These are phyloP conservation scores for Uronychia setigera DNA, from an alignment of 73 alveolate genomes.

Conservation along the genomic window DNA sequence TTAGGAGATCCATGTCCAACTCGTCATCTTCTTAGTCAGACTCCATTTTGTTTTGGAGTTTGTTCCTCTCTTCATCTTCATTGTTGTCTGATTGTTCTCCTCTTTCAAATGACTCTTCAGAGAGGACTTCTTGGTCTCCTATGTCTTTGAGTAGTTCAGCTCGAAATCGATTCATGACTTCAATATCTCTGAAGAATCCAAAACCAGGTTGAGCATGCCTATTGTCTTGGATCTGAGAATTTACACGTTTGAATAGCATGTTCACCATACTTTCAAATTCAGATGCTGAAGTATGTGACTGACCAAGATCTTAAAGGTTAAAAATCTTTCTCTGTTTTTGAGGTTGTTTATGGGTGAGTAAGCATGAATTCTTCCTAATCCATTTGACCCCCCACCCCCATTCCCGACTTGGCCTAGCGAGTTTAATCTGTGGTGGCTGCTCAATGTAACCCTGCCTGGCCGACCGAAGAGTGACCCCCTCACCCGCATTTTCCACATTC, in stretches of 20 bases:
- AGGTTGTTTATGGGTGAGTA: not conserved
- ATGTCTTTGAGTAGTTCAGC: not conserved
- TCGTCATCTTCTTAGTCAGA: not conserved
- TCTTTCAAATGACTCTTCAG: not conserved
- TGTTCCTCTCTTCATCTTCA: not conserved
- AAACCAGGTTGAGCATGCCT: not conserved
- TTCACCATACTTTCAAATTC: not conserved
- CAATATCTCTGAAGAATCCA: not conserved
- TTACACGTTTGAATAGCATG: not conserved
- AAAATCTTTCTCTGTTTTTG: not conserved
- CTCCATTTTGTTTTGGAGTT: not conserved
- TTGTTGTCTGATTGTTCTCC: not conserved
- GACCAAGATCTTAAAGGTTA: not conserved
- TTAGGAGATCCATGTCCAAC: not conserved
- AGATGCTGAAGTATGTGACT: not conserved
- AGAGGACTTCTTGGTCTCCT: not conserved
- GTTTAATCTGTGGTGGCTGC: constrained; percentile 2
- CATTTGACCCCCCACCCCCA: constrained; percentile 67
- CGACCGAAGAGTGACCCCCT: not conserved
- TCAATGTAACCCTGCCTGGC: constrained; percentile 4
- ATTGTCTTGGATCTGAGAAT: not conserved
- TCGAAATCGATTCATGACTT: not conserved
- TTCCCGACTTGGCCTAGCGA: constrained; percentile 23
- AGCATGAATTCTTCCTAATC: constrained; percentile 34
- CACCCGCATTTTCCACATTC: constrained; percentile 5